These are phyloP conservation scores for Neopestalotiopsis sp. DNA, from an alignment of 2,329 filamentous ascomycete species.

Conservation along the genomic window DNA sequence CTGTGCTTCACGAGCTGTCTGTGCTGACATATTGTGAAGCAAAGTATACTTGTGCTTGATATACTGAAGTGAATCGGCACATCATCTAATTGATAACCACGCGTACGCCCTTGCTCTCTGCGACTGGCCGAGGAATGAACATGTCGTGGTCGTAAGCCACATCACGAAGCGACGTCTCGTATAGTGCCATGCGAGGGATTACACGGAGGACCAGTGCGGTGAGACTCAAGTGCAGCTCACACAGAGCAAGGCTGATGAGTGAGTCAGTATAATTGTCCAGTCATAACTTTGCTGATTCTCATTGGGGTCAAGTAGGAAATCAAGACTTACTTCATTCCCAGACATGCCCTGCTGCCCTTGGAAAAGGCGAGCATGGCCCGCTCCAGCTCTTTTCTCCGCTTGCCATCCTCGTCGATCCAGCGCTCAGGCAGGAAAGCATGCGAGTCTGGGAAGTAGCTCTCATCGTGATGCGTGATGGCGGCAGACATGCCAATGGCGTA, in stretches of 20 bases:
- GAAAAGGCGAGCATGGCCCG: slow-evolving; percentile 1
- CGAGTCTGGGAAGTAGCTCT: slow-evolving; percentile 25
- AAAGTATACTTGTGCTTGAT: too few relatives aligned
- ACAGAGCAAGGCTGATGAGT: slow-evolving; percentile 32
- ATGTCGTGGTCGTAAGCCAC: slow-evolving; percentile 28
- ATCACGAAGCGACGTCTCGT: slow-evolving; percentile 34
- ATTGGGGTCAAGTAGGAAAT: too few relatives aligned
- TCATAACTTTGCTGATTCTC: background rate
- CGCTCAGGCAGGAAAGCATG: slow-evolving; percentile 30
- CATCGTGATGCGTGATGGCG: slow-evolving; percentile 28
- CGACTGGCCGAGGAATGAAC: slow-evolving; percentile 21
- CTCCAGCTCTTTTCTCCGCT: slow-evolving; percentile 11
- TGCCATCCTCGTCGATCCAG: slow-evolving; percentile 28
- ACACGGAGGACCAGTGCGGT: slow-evolving; percentile 35
- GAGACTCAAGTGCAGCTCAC: slow-evolving; percentile 34
- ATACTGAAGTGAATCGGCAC: too few relatives aligned
- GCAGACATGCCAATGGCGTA: slow-evolving; percentile 28
- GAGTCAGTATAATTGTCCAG: background rate
- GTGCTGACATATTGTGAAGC: too few relatives aligned
- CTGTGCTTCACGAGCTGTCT: too few relatives aligned
- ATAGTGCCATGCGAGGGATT: slow-evolving; percentile 30
- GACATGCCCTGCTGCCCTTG: slow-evolving; percentile 9
- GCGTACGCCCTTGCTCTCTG: slow-evolving; percentile 23
- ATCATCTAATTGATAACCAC: slow-evolving; percentile 29
- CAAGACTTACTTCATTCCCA: slow-evolving; percentile 14